phyloP scores from a whole-genome alignment of 192 early-diverging fungal genomes.

The Entomortierella lignicola region DNA sequence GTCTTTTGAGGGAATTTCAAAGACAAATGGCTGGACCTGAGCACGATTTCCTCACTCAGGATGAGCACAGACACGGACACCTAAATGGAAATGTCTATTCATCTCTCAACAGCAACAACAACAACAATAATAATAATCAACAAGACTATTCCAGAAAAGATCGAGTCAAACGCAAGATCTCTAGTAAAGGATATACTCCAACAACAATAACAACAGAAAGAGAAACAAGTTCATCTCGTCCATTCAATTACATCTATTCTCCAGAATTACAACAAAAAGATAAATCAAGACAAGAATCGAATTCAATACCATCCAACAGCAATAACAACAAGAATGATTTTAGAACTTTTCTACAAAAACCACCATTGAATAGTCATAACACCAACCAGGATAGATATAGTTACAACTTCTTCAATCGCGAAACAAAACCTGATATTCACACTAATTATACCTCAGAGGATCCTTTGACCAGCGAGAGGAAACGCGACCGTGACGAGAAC shows the following conservation, averaged over 20 bases:
- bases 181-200: not conserved
- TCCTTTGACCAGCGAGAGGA: not conserved
- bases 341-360: not conserved
- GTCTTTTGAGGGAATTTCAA: not conserved
- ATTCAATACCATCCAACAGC: not conserved
- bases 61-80: slow-evolving; percentile 12
- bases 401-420: not conserved
- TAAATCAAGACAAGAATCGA: not conserved
- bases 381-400: not conserved
- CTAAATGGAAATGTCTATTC: not conserved
- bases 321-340: not conserved
- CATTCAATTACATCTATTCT: not conserved
- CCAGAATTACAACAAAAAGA: not conserved
- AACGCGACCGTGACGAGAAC: not conserved
- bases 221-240: not conserved
- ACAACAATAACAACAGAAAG: not conserved
- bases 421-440: not conserved
- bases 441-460: not conserved
- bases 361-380: slow-evolving; percentile 1
- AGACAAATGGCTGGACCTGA: slow-evolving; percentile 14
- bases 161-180: slow-evolving; percentile 16
- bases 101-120: too few relatives aligned
- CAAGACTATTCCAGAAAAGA: not conserved
- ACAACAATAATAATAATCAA: not conserved
- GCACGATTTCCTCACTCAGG: not conserved